Evolutionary conservation across 2,329 filamentous ascomycete species (phyloP), one percentile per base, ranked within the genome.

Genomic region (Rhinocladiella similis): DNA sequence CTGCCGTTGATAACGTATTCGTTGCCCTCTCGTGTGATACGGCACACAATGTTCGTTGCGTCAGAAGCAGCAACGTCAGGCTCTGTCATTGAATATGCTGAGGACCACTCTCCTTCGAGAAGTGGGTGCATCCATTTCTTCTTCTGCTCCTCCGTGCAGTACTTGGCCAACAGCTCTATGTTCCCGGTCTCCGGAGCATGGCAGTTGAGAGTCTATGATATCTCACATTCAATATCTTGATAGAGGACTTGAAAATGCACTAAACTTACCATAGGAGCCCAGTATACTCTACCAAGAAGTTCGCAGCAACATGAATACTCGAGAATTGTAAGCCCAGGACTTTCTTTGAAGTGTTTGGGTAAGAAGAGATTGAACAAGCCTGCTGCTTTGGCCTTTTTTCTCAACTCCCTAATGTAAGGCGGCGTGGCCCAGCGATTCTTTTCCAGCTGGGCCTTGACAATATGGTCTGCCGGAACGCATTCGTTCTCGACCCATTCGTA

Each of bases 281-380:
- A 59, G 39, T 49, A 79, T 59, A 88, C 92, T 75, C 87, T 90
- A 64, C 91, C 91, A 65, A 95, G 78, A 77, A 88, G 25, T 27
- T 27, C 29, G 29, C 29, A 33, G 89, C 95, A 95, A 64, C 95
- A 78, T 14, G 89, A 90, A 70, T 96, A 96, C 75, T 96, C 91
- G 63, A 96, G 79, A 74, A 94, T 96, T 54, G 86, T 89, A 76
- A 89, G 93, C 48, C 91, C 91, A 9, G 90, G 89, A 1, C 88
- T 91, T 75, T 94, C 89, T 74, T 87, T 89, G 80, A 94, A 95
- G 77, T 94, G 89, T 62, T 86, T 89, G 59, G 90, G 89, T 60
- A 96, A 74, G 79, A 96, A 96, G 83, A 96, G 86, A 75, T 96
- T 96, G 90, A 90, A 96, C 35, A 96, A 79, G 1, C 90, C 90